Evolutionary conservation across 345 rosid species (phyloP).

Genomic region (Lepidium aucheri): DNA sequence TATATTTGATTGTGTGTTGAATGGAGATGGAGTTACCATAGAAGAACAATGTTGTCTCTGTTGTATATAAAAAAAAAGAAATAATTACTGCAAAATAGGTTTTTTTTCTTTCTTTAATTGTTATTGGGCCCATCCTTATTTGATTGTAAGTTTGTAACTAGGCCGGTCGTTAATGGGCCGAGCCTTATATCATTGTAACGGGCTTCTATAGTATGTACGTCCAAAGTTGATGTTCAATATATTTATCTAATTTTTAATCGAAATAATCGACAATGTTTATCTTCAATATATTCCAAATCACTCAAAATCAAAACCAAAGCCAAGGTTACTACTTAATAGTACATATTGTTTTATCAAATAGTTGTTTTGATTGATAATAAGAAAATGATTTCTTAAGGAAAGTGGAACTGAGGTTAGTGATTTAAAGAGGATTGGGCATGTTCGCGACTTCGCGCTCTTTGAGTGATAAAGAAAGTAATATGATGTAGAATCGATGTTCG

Average conservation of each 20-base stretch:
- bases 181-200: neutral
- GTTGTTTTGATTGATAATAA: neutral
- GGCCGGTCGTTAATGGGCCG: neutral
- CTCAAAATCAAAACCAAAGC: neutral
- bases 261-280: neutral
- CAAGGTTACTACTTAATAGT: neutral
- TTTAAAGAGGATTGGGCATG: neutral
- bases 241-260: neutral
- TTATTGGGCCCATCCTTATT: neutral
- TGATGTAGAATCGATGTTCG: too few relatives aligned
- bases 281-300: neutral
- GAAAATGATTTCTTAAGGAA: too few relatives aligned
- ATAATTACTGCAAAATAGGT: neutral
- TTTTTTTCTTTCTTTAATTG: neutral
- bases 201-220: neutral
- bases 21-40: neutral
- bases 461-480: neutral
- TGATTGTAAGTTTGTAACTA: constrained; percentile 11
- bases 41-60: neutral
- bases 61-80: neutral
- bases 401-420: too few relatives aligned
- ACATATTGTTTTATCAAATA: too few relatives aligned
- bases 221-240: neutral
- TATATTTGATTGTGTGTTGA: neutral
- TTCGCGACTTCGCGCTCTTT: neutral